Evolutionary conservation across 2,329 filamentous ascomycete genomes (phyloP).

Genomic region (Fusarium tuaranense): DNA sequence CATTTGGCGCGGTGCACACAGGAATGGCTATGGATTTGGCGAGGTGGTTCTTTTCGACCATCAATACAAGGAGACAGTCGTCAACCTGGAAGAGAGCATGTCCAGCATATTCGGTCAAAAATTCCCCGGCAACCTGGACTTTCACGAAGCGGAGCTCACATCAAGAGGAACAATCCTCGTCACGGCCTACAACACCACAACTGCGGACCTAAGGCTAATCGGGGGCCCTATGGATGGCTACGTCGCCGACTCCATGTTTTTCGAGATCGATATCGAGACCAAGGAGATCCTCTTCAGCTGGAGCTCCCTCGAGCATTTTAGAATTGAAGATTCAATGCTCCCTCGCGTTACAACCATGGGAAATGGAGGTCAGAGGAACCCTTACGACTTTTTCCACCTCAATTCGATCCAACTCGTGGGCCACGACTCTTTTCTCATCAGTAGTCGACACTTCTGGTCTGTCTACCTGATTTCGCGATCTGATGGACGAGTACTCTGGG

Average conservation of each 20-base stretch:
- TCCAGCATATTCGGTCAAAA: not conserved
- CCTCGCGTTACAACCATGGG: constrained; percentile 19
- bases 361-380: constrained; percentile 9
- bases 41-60: constrained; percentile 47
- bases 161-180: constrained; percentile 39
- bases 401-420: constrained; percentile 41
- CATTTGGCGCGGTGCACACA: constrained; percentile 43
- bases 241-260: constrained; percentile 51
- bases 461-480: constrained; percentile 36
- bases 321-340: constrained; percentile 25
- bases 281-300: constrained; percentile 54
- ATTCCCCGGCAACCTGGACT: constrained; percentile 28
- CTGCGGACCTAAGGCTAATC: constrained; percentile 25
- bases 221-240: constrained; percentile 33
- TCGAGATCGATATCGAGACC: constrained; percentile 56
- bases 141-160: constrained; percentile 40
- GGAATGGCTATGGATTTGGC: constrained; percentile 47
- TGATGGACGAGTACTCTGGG: constrained; percentile 40
- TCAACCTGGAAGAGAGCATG: constrained; percentile 24
- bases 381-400: constrained; percentile 44
- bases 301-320: constrained; percentile 52
- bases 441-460: constrained; percentile 40
- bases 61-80: constrained; percentile 39
- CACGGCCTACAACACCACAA: constrained; percentile 41
- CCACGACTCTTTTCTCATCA: constrained; percentile 37